Percentiles rank a stretch among this genome's conserved stretches.
Evolutionary conservation across 768 basidiomycete genomes (phyloP).

Genomic region (Suillus fuscotomentosus): DNA sequence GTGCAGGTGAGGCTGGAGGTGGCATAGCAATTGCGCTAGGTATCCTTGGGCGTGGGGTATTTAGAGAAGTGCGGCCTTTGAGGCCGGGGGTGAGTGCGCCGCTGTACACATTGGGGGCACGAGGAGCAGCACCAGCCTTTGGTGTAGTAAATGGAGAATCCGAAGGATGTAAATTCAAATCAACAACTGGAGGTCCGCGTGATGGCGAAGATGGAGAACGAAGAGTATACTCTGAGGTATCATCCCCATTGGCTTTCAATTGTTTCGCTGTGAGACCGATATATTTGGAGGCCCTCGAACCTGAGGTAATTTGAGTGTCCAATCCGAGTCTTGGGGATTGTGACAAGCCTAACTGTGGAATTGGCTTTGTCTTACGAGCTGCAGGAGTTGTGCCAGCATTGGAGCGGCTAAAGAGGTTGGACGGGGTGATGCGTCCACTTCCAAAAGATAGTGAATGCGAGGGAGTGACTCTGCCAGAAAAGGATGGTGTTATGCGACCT

Average conservation of each 20-base stretch:
- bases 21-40: constrained; percentile 82
- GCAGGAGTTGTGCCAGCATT: constrained; percentile 41
- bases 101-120: constrained; percentile 12
- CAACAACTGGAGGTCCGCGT: constrained; percentile 34
- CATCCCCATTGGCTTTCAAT: constrained; percentile 37
- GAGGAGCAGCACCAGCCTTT: constrained; percentile 45
- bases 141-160: constrained; percentile 70
- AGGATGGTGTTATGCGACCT: constrained; percentile 43
- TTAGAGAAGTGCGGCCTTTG: constrained; percentile 34
- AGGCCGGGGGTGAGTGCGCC: constrained; percentile 16
- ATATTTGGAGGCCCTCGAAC: constrained; percentile 84
- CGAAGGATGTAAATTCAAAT: constrained; percentile 35
- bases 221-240: constrained; percentile 19
- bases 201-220: constrained; percentile 35
- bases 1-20: constrained; percentile 66
- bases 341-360: constrained; percentile 31
- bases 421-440: constrained; percentile 58
- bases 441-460: constrained; percentile 35
- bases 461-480: constrained; percentile 47
- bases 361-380: constrained; percentile 30
- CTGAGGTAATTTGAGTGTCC: constrained; percentile 62
- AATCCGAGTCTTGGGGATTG: constrained; percentile 26
- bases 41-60: constrained; percentile 62
- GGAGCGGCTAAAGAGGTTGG: constrained; percentile 45
- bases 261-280: constrained; percentile 83